Evolutionary conservation across 805 yeast genomes (phyloP).

Genomic region (Scheffersomyces amazonensis): DNA sequence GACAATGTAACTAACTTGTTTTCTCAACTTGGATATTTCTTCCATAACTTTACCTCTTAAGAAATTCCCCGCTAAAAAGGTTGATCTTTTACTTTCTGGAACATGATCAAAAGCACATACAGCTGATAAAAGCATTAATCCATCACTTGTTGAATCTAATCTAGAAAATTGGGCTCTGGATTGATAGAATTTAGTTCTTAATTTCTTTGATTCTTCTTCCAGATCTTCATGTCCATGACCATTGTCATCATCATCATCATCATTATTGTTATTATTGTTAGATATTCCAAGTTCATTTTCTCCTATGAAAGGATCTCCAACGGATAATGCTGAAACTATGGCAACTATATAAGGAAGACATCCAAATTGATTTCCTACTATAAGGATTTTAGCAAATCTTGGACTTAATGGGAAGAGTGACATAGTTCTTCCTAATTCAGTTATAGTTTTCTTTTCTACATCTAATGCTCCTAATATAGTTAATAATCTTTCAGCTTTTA

Average conservation of each 20-base stretch:
- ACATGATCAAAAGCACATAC: slow-evolving; percentile 87
- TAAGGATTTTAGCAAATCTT: slow-evolving; percentile 83
- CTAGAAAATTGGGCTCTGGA: slow-evolving; percentile 60
- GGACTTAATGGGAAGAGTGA: slow-evolving; percentile 92
- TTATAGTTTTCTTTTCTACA: slow-evolving; percentile 49
- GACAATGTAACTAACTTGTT: slow-evolving; percentile 75
- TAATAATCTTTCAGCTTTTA: slow-evolving; percentile 65
- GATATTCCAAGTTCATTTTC: slow-evolving; percentile 71
- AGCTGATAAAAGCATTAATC: slow-evolving; percentile 69
- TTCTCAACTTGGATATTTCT: slow-evolving; percentile 77
- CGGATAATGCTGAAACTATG: slow-evolving; percentile 86
- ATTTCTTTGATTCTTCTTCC: slow-evolving; percentile 32
- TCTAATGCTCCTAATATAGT: slow-evolving; percentile 77
- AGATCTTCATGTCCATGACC: slow-evolving; percentile 33
- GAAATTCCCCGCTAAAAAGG: slow-evolving; percentile 60
- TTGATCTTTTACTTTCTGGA: slow-evolving; percentile 38
- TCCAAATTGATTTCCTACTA: slow-evolving; percentile 81
- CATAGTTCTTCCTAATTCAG: slow-evolving; percentile 83
- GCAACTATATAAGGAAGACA: slow-evolving; percentile 90
- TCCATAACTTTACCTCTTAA: slow-evolving; percentile 79
- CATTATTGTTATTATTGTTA: slow-evolving; percentile 13
- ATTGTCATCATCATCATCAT: slow-evolving; percentile 23
- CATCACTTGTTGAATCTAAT: slow-evolving; percentile 75
- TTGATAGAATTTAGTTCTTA: slow-evolving; percentile 52
- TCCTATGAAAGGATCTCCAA: slow-evolving; percentile 83